These are phyloP conservation scores for Hsuehochloa calcarea DNA, from an alignment of 176 grass and related monocot genomes.

Conservation along the genomic window DNA sequence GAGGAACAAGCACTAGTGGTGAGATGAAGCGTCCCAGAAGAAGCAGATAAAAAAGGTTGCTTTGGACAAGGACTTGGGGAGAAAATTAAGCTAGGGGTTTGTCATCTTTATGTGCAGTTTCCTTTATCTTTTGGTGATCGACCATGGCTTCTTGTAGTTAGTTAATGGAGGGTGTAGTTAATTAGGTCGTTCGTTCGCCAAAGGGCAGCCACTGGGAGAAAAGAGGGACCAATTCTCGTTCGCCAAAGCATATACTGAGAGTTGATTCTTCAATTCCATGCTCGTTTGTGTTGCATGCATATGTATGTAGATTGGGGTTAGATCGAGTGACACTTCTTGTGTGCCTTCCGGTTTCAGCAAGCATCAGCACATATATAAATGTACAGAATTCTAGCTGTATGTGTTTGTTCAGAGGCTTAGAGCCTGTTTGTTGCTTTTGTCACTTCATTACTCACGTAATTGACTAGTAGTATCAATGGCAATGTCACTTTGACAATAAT, in stretches of 20 bases:
- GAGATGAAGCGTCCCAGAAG: conserved; percentile 2
- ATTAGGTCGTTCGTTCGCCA: not conserved
- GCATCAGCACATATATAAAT: not conserved
- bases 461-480: not conserved
- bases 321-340: not conserved
- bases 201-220: not conserved
- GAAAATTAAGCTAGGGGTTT: not conserved
- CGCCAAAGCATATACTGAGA: not conserved
- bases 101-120: not conserved
- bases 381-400: not conserved
- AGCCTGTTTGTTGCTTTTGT: not conserved
- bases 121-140: not conserved
- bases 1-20: conserved; percentile 1
- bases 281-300: not conserved
- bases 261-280: not conserved
- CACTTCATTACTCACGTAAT: not conserved
- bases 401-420: not conserved
- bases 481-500: not conserved
- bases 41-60: not conserved
- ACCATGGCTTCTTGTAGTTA: not conserved
- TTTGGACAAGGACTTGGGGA: not conserved
- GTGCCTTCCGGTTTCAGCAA: no score
- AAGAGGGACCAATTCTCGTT: not conserved
- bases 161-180: not conserved
- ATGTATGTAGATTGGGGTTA: not conserved